Percentiles rank a stretch among this genome's conserved stretches.
Evolutionary conservation across 106 monocot genomes (phyloP).

Genomic region (Platanthera guangdongensis): DNA sequence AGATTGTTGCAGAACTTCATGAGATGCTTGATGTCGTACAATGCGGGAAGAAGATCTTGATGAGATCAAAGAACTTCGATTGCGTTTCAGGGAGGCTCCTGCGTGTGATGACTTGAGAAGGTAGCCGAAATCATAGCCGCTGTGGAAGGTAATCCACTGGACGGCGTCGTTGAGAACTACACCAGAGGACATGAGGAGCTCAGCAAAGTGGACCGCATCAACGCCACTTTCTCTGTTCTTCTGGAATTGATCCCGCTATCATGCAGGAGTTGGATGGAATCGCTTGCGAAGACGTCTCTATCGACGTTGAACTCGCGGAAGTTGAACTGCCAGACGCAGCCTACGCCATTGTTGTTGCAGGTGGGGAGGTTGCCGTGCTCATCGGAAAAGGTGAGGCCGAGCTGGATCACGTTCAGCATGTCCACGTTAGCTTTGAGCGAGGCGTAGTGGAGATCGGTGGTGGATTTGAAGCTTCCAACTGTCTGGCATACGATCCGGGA

Average conservation of each 20-base stretch:
- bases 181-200: constrained; percentile 57
- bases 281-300: constrained; percentile 29
- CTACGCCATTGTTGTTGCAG: constrained; percentile 26
- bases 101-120: constrained; percentile 39
- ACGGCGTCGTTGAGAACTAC: constrained; percentile 41
- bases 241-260: constrained; percentile 40
- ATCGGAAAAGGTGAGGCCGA: constrained; percentile 51
- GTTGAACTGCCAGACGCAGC: constrained; percentile 40
- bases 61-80: constrained; percentile 28
- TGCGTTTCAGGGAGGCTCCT: constrained; percentile 28
- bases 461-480: constrained; percentile 26
- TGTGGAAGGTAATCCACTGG: constrained; percentile 50
- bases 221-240: constrained; percentile 31
- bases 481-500: constrained; percentile 45
- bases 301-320: constrained; percentile 32
- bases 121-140: constrained; percentile 48
- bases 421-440: constrained; percentile 54
- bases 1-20: constrained; percentile 35
- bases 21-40: constrained; percentile 31
- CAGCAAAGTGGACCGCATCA: constrained; percentile 26
- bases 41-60: constrained; percentile 26
- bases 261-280: constrained; percentile 43
- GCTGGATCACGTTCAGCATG: constrained; percentile 48
- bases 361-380: constrained; percentile 40
- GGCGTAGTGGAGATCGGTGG: constrained; percentile 36